These are phyloP conservation scores for Ogataea corticis DNA, from an alignment of 805 yeast species.

Conservation along the genomic window DNA sequence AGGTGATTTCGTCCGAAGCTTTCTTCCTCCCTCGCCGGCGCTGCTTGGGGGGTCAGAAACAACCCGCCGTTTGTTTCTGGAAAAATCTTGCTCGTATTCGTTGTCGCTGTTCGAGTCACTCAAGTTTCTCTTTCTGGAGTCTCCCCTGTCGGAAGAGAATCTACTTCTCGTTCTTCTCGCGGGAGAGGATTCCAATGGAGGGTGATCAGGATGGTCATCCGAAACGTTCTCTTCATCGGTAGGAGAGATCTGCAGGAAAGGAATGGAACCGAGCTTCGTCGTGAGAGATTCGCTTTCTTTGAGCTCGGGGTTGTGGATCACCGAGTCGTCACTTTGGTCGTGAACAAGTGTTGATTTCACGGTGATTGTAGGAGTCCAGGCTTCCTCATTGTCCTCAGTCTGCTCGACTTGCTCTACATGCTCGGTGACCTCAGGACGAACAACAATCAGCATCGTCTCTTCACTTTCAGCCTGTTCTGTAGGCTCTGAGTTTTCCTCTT, in stretches of 20 bases:
- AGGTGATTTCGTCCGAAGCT: conserved; percentile 28
- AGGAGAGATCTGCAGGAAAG: neutral
- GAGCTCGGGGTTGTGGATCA: neutral
- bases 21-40: conserved; percentile 13
- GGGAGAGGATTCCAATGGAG: conserved; percentile 12
- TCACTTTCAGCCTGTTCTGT: conserved; percentile 5
- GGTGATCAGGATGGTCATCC: neutral
- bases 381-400: conserved; percentile 4
- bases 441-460: conserved; percentile 1
- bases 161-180: conserved; percentile 20
- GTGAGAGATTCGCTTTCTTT: neutral
- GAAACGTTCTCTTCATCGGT: neutral
- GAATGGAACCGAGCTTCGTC: neutral
- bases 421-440: neutral
- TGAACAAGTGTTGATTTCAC: conserved; percentile 1
- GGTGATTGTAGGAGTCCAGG: neutral
- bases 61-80: conserved; percentile 8
- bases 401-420: too few species aligned
- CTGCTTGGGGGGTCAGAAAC: conserved; percentile 9
- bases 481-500: neutral
- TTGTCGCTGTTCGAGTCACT: conserved; percentile 1
- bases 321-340: neutral
- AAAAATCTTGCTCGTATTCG: conserved; percentile 1
- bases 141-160: conserved; percentile 2
- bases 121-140: conserved; percentile 8